Evolutionary conservation across 2,329 filamentous ascomycete species (phyloP), one percentile per base, ranked within the genome.

Genomic region (Cercospora janseana): DNA sequence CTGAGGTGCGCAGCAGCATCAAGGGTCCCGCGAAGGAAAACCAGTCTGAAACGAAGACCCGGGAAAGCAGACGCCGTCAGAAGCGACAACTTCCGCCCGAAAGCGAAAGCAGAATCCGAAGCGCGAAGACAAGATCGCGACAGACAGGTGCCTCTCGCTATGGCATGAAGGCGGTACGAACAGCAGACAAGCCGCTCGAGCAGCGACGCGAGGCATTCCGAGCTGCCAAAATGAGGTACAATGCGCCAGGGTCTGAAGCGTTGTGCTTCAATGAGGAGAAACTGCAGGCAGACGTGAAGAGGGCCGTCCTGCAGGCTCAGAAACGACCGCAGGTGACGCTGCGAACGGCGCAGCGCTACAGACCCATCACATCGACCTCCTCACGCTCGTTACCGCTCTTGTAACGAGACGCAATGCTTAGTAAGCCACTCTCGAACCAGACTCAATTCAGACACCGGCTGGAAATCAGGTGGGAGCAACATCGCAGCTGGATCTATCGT

Each of bases 11-110:
- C n/a, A n/a, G n/a, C n/a, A n/a, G n/a, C n/a, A n/a, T n/a, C n/a
- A n/a, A n/a, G n/a, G n/a, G n/a, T n/a, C n/a, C n/a, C n/a, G n/a
- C n/a, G n/a, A n/a, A n/a, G n/a, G n/a, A n/a, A n/a, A n/a, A n/a
- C n/a, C n/a, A n/a, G n/a, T n/a, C n/a, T n/a, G n/a, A n/a, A n/a
- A n/a, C n/a, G n/a, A n/a, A n/a, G n/a, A n/a, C n/a, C n/a, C n/a
- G n/a, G n/a, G n/a, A n/a, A 40, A 34, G 44, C 24, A 47, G 44
- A 20, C 13, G 32, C n/a, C 31, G 31, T 20, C 44, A 47, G 32
- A 23, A 47, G 24, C 38, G 16, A 18, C 42, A 16, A 18, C 8
- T 4, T 12, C n/a, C 23, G 6, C 12, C 20, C 6, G 24, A 34
- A 15, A 26, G 4, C 5, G 5, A 26, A 13, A 13, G 29, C 44